Conservation (phyloP, 306 rosid species). For the Inga leiocalycina region DNA sequence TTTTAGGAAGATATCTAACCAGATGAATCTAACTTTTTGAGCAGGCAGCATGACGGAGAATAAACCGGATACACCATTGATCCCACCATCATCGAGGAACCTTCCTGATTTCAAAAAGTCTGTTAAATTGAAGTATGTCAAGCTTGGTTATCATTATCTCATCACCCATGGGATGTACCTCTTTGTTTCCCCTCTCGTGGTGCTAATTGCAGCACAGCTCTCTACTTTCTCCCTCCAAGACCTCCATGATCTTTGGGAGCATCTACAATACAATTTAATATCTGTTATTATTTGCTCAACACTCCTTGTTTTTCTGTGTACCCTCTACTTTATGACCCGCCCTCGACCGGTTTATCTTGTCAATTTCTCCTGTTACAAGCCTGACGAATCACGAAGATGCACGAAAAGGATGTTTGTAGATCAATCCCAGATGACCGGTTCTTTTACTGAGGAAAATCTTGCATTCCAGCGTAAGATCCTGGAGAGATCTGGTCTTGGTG, state of each 20-base stretch:
- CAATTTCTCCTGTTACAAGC: slow-evolving; percentile 79
- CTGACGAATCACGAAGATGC: slow-evolving; percentile 73
- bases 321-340: slow-evolving; percentile 68
- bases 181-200: slow-evolving; percentile 68
- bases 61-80: slow-evolving; percentile 54
- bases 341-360: slow-evolving; percentile 88
- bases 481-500: slow-evolving; percentile 86
- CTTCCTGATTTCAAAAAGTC: slow-evolving; percentile 85
- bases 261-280: slow-evolving; percentile 72
- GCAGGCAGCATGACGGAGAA: slow-evolving; percentile 65
- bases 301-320: slow-evolving; percentile 73
- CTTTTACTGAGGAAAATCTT: slow-evolving; percentile 64
- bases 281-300: slow-evolving; percentile 72
- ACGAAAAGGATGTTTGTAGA: slow-evolving; percentile 70
- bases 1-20: not conserved
- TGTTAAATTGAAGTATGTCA: slow-evolving; percentile 76
- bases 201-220: slow-evolving; percentile 68
- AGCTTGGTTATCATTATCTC: slow-evolving; percentile 85
- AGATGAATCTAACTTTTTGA: slow-evolving; percentile 18
- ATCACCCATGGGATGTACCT: slow-evolving; percentile 87
- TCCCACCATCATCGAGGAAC: slow-evolving; percentile 52
- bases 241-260: slow-evolving; percentile 72
- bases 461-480: slow-evolving; percentile 79
- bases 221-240: slow-evolving; percentile 70
- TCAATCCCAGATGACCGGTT: slow-evolving; percentile 59